Base-by-base conservation (phyloP, 2,329 filamentous ascomycete genomes). In the Trichophyton mentagrophytes region DNA sequence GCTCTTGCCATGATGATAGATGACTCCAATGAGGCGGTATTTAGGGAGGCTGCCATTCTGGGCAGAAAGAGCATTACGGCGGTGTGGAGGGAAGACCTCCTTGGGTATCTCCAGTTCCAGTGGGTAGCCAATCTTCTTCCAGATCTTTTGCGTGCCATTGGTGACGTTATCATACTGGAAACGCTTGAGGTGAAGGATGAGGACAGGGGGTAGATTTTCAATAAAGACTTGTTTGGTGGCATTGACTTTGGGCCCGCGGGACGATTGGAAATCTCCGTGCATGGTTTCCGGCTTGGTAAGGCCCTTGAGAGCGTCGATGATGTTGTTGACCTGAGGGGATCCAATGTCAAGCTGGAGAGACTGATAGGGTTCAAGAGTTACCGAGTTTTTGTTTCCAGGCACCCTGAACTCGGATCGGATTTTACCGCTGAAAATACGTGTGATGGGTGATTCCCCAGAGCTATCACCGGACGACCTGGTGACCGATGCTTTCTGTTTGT, bases 1-100 rank as follows among this genome's bases (percentile, higher is more conserved):
- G 67, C 95, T 95, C 78, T 95, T 96, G 63, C 93, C 93, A 68
- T 99, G 93, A 69, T 99, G 93, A 71, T 99, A 99, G 22, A 99
- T 90, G 33, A 95, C 93, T 20, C 87, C 88, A 64, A 86, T 93
- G 13, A 99, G 82, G 57, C 84, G 85, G 74, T 97, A 99, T 70
- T 86, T 88, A 3, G 91, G 90, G 62, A 89, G 79, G 1, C 85
- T 83, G 1, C 85, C 83, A 49, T 86, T 85, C 65, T 86, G 84
- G 15, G 83, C 78, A 27, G 81, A 78, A 64, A 88, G 78, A 51
- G 80, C 80, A 66, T 84, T 85, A 59, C 87, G 84, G 71, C 85
- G 87, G 68, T 87, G 83, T 33, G 86, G 84, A 9, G 90, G 87
- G 69, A 99, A 87, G 8, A 90, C 87, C 70, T 97, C 92, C 61